These are phyloP conservation scores for Talaromyces albobiverticillius DNA, from an alignment of 2,329 filamentous ascomycete species.

Conservation along the genomic window DNA sequence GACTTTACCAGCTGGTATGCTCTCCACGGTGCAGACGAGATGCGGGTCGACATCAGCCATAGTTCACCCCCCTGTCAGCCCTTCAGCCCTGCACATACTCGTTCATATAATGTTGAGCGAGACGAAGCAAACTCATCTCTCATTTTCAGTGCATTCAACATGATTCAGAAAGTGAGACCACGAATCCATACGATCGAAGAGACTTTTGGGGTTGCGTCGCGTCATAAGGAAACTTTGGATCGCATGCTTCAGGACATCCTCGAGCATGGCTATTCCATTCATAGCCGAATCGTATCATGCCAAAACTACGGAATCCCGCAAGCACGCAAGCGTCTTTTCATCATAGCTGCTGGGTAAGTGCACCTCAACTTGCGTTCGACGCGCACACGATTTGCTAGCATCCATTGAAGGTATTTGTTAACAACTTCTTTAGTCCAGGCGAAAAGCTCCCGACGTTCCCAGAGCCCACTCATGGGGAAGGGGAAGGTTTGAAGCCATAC, in stretches of 20 bases:
- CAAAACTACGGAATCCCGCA: conserved; percentile 52
- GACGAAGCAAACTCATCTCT: conserved; percentile 67
- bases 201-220: conserved; percentile 64
- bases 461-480: conserved; percentile 53
- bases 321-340: conserved; percentile 46
- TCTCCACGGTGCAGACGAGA: conserved; percentile 22
- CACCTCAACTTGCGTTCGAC: too few species aligned
- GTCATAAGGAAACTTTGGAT: conserved; percentile 57
- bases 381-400: too few species aligned
- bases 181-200: conserved; percentile 76
- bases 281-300: conserved; percentile 61
- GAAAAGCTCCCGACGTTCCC: conserved; percentile 68
- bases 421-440: conserved; percentile 63
- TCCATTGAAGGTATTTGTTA: conserved; percentile 40
- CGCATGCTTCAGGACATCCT: conserved; percentile 60
- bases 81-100: conserved; percentile 70
- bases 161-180: conserved; percentile 60
- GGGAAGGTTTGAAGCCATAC: conserved; percentile 30
- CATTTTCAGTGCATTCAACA: conserved; percentile 45
- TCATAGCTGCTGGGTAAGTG: conserved; percentile 53
- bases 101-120: conserved; percentile 41
- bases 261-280: conserved; percentile 63
- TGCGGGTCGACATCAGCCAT: conserved; percentile 66
- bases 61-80: conserved; percentile 75
- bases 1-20: conserved; percentile 48